phyloP scores from a whole-genome alignment of 176 grass and related monocot species.

The Triticum turgidum region DNA sequence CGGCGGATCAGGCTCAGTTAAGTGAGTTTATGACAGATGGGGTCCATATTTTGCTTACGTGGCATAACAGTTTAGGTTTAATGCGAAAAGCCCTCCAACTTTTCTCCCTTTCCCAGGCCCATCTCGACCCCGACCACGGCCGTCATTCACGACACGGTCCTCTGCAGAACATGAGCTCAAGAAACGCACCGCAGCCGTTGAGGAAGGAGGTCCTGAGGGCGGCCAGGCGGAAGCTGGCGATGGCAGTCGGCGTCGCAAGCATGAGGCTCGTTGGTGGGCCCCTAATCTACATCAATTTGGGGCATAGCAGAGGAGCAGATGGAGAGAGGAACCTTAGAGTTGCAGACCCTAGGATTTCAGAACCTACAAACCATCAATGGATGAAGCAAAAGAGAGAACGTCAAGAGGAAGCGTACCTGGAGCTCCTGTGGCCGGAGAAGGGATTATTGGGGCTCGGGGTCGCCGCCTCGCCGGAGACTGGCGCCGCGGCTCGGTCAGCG shows the following conservation, averaged over 20 bases:
- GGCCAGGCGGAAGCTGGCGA: constrained; percentile 20
- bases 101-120: no score
- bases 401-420: not conserved
- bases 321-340: not conserved
- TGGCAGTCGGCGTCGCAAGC: constrained; percentile 13
- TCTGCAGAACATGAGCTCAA: not conserved
- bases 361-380: not conserved
- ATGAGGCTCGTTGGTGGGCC: constrained; percentile 37
- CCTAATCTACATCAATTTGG: constrained; percentile 44
- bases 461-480: not conserved
- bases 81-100: no score
- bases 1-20: no score
- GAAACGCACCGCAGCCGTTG: constrained; percentile 35
- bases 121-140: no score
- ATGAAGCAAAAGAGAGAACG: not conserved
- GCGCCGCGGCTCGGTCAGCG: not conserved
- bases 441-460: not conserved
- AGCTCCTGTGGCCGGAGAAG: not conserved
- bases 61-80: no score
- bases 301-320: not conserved
- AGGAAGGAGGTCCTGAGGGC: constrained; percentile 43
- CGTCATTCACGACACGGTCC: no score
- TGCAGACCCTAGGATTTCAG: not conserved
- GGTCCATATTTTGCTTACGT: no score
- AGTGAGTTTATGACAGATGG: no score